Percentiles rank a stretch among this genome's conserved stretches.
phyloP scores from a whole-genome alignment of 768 basidiomycete genomes.

The Agaricus sinodeliciosus region DNA sequence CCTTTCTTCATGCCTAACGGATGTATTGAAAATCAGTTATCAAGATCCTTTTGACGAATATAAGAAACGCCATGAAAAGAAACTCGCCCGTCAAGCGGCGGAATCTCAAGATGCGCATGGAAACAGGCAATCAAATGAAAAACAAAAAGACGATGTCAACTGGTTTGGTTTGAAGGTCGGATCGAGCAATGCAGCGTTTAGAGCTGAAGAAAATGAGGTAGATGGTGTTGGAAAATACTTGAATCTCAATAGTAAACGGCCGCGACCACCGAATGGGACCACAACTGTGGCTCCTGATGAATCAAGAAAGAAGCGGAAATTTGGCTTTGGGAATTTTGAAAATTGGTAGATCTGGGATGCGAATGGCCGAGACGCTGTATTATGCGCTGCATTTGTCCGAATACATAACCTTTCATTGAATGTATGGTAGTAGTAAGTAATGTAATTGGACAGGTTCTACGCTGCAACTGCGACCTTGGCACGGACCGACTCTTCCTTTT shows the following conservation, averaged over 20 bases:
- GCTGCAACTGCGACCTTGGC: constrained; percentile 27
- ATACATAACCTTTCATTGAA: too few species aligned
- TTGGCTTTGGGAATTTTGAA: constrained; percentile 90
- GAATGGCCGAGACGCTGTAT: too few species aligned
- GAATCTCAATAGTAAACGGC: constrained; percentile 33
- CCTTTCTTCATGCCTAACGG: neutral
- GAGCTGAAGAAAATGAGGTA: constrained; percentile 22
- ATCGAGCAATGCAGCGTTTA: constrained; percentile 25
- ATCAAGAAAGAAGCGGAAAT: constrained; percentile 70
- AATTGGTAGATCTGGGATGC: constrained; percentile 48
- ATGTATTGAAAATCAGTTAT: constrained; percentile 39
- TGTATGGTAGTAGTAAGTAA: too few species aligned
- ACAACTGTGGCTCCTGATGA: constrained; percentile 29
- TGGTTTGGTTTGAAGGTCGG: constrained; percentile 91
- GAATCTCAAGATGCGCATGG: constrained; percentile 18
- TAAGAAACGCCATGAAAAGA: constrained; percentile 75
- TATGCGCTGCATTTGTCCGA: too few species aligned
- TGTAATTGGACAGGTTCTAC: neutral
- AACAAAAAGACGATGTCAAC: constrained; percentile 65
- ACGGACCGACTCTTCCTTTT: constrained; percentile 12
- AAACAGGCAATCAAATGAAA: constrained; percentile 29
- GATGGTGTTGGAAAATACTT: constrained; percentile 80
- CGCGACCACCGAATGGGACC: constrained; percentile 22
- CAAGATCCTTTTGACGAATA: constrained; percentile 96
- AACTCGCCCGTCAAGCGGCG: constrained; percentile 54